phyloP scores from a whole-genome alignment of 371 early-diverging fungal genomes.

The Rhizopus delemar region DNA sequence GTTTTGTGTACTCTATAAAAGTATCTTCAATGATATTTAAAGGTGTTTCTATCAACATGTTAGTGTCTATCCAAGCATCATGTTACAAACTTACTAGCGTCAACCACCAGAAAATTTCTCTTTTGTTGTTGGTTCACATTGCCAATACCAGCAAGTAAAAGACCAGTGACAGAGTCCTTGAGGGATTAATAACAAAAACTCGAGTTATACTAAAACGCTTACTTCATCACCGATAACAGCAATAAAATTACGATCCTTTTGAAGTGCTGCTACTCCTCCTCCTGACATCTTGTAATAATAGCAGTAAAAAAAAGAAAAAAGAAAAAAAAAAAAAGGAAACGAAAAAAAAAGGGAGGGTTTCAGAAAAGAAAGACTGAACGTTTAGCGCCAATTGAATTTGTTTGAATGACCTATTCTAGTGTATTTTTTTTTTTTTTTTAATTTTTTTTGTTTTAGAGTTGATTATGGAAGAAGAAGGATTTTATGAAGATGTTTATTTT shows the following conservation, averaged over 20 bases:
- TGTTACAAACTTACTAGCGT: constrained; percentile 72
- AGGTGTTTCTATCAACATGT: constrained; percentile 76
- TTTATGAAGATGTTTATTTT: constrained; percentile 54
- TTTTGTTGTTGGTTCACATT: constrained; percentile 84
- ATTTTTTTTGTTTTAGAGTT: neutral
- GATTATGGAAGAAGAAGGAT: constrained; percentile 13
- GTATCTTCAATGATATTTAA: constrained; percentile 85
- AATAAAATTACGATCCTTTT: constrained; percentile 84
- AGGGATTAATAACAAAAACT: constrained; percentile 1
- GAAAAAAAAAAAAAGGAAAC: constrained; percentile 14
- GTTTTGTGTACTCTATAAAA: constrained; percentile 83
- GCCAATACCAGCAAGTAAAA: constrained; percentile 95
- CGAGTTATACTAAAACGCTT: neutral
- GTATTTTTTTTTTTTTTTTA: constrained; percentile 1
- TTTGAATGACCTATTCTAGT: neutral
- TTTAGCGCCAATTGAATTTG: constrained; percentile 3
- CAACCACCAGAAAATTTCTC: constrained; percentile 94
- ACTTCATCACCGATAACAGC: constrained; percentile 98
- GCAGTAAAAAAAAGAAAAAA: neutral
- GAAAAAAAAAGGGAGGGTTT: constrained; percentile 9
- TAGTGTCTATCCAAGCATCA: neutral
- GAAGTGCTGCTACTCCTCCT: constrained; percentile 36
- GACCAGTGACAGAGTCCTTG: constrained; percentile 96
- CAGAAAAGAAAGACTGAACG: neutral
- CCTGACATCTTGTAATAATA: constrained; percentile 30